Conservation (phyloP, 371 early-diverging fungal genomes). For the Lichtheimia ornata region DNA sequence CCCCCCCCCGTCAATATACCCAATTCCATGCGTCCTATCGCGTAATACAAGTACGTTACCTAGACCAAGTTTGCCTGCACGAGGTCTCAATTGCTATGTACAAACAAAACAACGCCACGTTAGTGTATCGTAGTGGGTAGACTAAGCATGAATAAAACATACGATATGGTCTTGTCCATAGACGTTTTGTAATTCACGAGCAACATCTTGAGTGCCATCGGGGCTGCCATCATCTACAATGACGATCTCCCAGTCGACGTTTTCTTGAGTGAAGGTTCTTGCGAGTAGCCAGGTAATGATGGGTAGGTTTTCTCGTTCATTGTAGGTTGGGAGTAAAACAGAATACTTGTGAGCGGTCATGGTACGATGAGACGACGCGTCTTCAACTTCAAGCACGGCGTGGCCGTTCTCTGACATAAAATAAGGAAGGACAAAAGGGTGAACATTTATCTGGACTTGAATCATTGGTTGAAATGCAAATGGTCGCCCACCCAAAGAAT, state of each 20-base stretch:
- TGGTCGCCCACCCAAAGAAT: too few species aligned
- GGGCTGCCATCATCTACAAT: conserved; percentile 98
- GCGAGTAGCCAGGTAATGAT: conserved; percentile 92
- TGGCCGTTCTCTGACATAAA: conserved; percentile 17
- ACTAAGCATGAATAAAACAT: conserved; percentile 18
- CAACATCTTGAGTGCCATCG: conserved; percentile 97
- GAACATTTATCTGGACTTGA: not conserved
- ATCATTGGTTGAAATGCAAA: not conserved
- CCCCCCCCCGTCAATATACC: not conserved
- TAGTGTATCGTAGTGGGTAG: not conserved
- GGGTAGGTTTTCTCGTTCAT: conserved; percentile 97
- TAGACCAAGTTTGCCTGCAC: conserved; percentile 96
- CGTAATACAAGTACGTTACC: conserved; percentile 33
- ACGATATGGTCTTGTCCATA: conserved; percentile 92
- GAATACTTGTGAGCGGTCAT: conserved; percentile 72
- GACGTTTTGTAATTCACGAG: conserved; percentile 80
- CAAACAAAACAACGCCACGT: not conserved
- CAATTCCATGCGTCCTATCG: not conserved
- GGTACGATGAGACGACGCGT: conserved; percentile 12
- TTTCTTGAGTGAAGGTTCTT: conserved; percentile 81
- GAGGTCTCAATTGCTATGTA: conserved; percentile 78
- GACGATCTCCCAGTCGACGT: conserved; percentile 94
- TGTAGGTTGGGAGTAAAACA: conserved; percentile 98
- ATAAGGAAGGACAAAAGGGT: not conserved
- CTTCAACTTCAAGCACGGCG: conserved; percentile 45